Conservation (phyloP, 192 early-diverging fungal species). For the Umbelopsis isabellina region DNA sequence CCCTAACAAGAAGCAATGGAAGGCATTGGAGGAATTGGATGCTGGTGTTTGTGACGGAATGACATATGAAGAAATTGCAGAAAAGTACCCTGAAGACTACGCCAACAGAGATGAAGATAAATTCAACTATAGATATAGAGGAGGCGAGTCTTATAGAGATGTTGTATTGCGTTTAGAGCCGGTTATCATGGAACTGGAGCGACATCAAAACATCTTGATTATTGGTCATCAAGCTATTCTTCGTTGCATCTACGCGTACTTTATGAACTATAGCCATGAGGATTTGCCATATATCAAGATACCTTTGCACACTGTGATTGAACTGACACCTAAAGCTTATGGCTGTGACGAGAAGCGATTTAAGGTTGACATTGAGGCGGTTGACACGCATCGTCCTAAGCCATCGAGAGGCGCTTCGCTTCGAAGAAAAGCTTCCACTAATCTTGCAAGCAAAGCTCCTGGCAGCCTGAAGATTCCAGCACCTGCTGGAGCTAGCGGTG, state of each 20-base stretch:
- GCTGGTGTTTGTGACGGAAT: slow-evolving; percentile 97
- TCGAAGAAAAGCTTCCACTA: background rate
- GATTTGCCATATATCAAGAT: slow-evolving; percentile 98
- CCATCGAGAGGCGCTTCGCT: slow-evolving; percentile 42
- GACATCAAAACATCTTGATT: slow-evolving; percentile 93
- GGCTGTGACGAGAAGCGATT: slow-evolving; percentile 90
- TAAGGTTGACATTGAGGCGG: slow-evolving; percentile 92
- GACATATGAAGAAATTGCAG: slow-evolving; percentile 97
- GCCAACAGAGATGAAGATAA: slow-evolving; percentile 93
- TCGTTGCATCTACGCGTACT: slow-evolving; percentile 97
- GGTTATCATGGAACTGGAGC: slow-evolving; percentile 97
- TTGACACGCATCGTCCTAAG: slow-evolving; percentile 91
- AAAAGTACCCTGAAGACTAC: slow-evolving; percentile 91
- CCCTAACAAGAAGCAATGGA: slow-evolving; percentile 90
- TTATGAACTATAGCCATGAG: slow-evolving; percentile 88
- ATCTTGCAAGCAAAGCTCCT: slow-evolving; percentile 10
- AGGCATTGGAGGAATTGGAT: slow-evolving; percentile 95
- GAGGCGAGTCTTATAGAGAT: slow-evolving; percentile 90
- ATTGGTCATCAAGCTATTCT: slow-evolving; percentile 97
- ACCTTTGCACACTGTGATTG: slow-evolving; percentile 95
- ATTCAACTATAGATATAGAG: slow-evolving; percentile 85
- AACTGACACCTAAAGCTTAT: slow-evolving; percentile 95
- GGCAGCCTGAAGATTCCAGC: background rate
- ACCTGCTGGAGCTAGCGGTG: slow-evolving; percentile 34
- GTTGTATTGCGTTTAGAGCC: slow-evolving; percentile 95